A percentile compares a stretch with the other conserved stretches of the same genome.
Evolutionary conservation across 148 eudicot genomes (phyloP).

Genomic region (Persicaria maculosa): DNA sequence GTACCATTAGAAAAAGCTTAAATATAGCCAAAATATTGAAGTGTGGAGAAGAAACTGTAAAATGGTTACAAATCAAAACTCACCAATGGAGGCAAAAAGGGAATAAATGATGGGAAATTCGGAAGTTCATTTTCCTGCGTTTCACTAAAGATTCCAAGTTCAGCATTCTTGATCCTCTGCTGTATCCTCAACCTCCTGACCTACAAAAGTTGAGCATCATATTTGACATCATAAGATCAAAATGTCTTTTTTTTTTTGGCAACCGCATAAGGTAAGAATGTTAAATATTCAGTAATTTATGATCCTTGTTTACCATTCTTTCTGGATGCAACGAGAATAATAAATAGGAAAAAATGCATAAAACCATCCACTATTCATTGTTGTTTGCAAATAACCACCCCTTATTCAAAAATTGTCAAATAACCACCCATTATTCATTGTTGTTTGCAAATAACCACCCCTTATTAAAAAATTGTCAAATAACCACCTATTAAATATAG

Average conservation of each 20-base stretch:
- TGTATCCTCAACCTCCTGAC: slow-evolving; percentile 91
- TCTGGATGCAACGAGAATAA: too few species aligned
- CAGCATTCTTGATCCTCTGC: slow-evolving; percentile 75
- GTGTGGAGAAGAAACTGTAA: neutral
- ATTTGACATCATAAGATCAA: neutral
- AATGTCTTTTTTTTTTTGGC: neutral
- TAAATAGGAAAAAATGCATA: too few species aligned
- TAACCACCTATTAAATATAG: too few species aligned
- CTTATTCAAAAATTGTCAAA: too few species aligned
- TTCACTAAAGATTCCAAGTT: slow-evolving; percentile 58
- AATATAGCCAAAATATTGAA: neutral
- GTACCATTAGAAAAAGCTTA: neutral
- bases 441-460: too few species aligned
- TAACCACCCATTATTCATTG: too few species aligned
- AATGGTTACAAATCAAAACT: slow-evolving; percentile 3
- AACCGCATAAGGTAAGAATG: neutral
- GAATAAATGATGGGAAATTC: slow-evolving; percentile 86
- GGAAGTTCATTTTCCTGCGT: slow-evolving; percentile 86
- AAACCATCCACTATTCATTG: too few species aligned
- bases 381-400: too few species aligned
- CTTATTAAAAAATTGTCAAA: too few species aligned
- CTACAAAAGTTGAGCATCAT: slow-evolving; percentile 24
- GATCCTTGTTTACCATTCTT: too few species aligned
- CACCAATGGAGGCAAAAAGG: slow-evolving; percentile 95
- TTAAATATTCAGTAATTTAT: neutral